phyloP scores from a whole-genome alignment of 768 basidiomycete species.

The Multifurca ochricompacta region DNA sequence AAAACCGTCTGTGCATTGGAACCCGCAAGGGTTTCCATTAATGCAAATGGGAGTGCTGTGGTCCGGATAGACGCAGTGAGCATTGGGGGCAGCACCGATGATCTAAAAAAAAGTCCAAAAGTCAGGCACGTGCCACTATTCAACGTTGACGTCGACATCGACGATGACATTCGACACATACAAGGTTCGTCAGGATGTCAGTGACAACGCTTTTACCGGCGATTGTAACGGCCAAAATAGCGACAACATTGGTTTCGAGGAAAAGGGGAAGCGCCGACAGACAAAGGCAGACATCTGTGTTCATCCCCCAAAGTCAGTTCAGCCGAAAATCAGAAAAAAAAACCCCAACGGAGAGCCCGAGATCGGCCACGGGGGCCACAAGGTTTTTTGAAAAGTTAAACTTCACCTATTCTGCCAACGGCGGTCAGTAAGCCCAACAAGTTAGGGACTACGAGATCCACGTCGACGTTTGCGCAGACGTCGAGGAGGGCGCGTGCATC shows the following conservation, averaged over 20 bases:
- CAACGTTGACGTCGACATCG: too few relatives aligned
- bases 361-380: too few relatives aligned
- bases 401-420: constrained; percentile 26
- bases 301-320: too few relatives aligned
- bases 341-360: too few relatives aligned
- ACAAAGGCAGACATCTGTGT: constrained; percentile 39
- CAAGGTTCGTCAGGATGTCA: constrained; percentile 31
- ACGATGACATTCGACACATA: constrained; percentile 23
- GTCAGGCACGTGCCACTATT: not conserved
- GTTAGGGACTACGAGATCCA: constrained; percentile 26
- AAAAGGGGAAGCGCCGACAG: constrained; percentile 32
- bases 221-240: constrained; percentile 26
- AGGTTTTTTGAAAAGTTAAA: not conserved
- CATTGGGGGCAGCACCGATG: constrained; percentile 16
- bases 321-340: too few relatives aligned
- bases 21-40: constrained; percentile 35
- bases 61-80: constrained; percentile 35
- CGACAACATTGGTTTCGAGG: constrained; percentile 29
- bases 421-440: constrained; percentile 22
- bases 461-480: constrained; percentile 34
- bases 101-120: constrained; percentile 22
- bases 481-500: constrained; percentile 27
- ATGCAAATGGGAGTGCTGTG: constrained; percentile 34
- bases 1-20: constrained; percentile 40
- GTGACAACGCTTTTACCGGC: constrained; percentile 29